A percentile compares a stretch with the other conserved stretches of the same genome.
These are phyloP conservation scores for Heimioporus retisporus DNA, from an alignment of 1,284 basidiomycete genomes.

Conservation along the genomic window DNA sequence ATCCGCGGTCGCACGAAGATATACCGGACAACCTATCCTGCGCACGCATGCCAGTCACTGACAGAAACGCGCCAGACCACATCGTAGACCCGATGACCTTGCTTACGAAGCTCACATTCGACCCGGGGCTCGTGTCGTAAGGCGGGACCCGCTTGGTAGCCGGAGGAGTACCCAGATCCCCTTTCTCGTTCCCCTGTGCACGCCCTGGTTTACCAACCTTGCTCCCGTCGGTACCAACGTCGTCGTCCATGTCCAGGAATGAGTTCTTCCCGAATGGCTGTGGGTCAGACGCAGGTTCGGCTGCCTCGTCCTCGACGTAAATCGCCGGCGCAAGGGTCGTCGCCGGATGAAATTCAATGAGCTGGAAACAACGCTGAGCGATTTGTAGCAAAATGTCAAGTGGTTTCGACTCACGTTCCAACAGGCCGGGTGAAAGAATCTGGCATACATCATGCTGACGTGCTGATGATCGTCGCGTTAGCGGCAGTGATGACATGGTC, in stretches of 20 bases:
- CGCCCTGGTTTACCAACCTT: neutral
- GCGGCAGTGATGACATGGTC: neutral
- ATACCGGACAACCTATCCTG: no score
- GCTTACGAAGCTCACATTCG: conserved; percentile 24
- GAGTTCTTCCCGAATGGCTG: conserved; percentile 23
- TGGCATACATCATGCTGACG: conserved; percentile 37
- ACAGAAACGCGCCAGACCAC: conserved; percentile 22
- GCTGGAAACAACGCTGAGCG: conserved; percentile 4
- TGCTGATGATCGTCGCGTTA: conserved; percentile 19
- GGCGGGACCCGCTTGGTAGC: conserved; percentile 19
- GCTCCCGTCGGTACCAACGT: neutral
- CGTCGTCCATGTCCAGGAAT: conserved; percentile 27
- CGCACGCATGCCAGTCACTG: neutral
- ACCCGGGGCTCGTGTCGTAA: conserved; percentile 27
- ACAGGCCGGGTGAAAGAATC: conserved; percentile 32
- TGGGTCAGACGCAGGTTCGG: conserved; percentile 5
- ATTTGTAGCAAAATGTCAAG: no score
- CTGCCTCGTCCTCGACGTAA: conserved; percentile 33
- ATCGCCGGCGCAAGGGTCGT: conserved; percentile 30
- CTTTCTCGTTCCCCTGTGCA: neutral
- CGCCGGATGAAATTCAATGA: conserved; percentile 28
- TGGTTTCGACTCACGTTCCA: conserved; percentile 31
- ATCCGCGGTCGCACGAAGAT: neutral
- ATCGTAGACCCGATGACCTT: conserved; percentile 28
- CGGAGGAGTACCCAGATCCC: neutral